Evolutionary conservation across 208 protist genomes (phyloP).

Genomic region (Acanthamoeba polyphaga): DNA sequence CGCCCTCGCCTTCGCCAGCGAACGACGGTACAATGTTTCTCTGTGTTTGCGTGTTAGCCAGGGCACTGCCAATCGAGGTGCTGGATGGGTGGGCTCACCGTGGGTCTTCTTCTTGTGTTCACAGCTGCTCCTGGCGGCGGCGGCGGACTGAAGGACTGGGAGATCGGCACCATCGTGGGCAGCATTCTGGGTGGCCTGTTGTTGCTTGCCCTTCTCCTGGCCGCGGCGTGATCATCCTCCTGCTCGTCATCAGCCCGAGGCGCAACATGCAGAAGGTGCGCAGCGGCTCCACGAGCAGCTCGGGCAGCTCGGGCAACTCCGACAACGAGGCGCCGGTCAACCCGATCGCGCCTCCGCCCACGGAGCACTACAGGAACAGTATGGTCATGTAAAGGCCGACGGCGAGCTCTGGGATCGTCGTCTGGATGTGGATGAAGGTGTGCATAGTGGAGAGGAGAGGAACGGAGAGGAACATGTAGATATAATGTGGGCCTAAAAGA

Average conservation of each 20-base stretch:
- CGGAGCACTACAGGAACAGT: background rate
- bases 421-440: background rate
- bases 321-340: constrained; percentile 17
- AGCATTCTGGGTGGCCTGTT: constrained; percentile 28
- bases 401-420: too few relatives aligned
- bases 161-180: constrained; percentile 34
- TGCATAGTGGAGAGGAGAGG: background rate
- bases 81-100: too few relatives aligned
- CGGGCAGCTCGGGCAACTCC: background rate
- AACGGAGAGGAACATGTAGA: too few relatives aligned
- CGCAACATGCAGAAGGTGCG: constrained; percentile 42
- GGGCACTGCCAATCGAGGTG: too few relatives aligned
- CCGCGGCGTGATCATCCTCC: background rate
- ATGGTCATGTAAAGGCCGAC: background rate
- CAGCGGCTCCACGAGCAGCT: background rate
- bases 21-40: background rate
- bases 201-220: constrained; percentile 1
- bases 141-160: background rate
- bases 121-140: background rate
- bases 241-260: constrained; percentile 42
- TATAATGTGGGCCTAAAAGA: too few relatives aligned
- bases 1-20: background rate
- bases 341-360: constrained; percentile 43
- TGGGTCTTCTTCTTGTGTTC: background rate
- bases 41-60: background rate